phyloP scores from a whole-genome alignment of 2,329 filamentous ascomycete genomes.

The Xylariaceae sp. region DNA sequence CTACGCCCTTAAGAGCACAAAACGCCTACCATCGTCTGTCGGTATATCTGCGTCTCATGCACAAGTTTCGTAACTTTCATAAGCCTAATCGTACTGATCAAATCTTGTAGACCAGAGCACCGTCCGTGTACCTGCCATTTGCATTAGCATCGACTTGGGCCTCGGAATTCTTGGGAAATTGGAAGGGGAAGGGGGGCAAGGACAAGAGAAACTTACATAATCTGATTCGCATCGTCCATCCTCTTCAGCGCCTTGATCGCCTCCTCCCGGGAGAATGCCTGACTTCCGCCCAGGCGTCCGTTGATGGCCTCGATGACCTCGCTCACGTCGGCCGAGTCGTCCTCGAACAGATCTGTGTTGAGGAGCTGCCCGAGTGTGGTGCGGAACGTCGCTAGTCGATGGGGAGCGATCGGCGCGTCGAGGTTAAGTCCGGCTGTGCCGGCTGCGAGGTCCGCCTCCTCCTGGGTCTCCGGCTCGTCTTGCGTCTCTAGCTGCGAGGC shows the following conservation, averaged over 20 bases:
- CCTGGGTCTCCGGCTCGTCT: conserved; percentile 45
- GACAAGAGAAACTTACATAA: conserved; percentile 72
- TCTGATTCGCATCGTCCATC: conserved; percentile 82
- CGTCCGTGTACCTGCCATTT: conserved; percentile 37
- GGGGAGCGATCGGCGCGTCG: conserved; percentile 55
- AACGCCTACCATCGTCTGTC: not conserved
- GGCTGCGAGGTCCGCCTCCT: conserved; percentile 42
- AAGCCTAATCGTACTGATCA: conserved; percentile 10
- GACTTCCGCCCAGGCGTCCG: conserved; percentile 58
- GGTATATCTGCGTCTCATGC: conserved; percentile 1
- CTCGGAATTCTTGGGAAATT: not conserved
- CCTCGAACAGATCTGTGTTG: conserved; percentile 79
- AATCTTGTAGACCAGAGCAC: conserved; percentile 40
- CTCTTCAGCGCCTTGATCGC: conserved; percentile 75
- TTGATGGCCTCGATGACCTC: conserved; percentile 82
- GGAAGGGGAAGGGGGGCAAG: not conserved
- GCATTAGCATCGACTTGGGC: conserved; percentile 28
- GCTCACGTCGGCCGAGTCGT: conserved; percentile 78
- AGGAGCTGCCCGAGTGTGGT: conserved; percentile 81
- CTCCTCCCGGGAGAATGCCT: conserved; percentile 71
- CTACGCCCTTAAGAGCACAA: not conserved
- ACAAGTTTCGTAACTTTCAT: conserved; percentile 12
- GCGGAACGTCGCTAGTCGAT: conserved; percentile 75
- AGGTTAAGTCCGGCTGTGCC: conserved; percentile 43
- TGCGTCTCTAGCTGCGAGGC: conserved; percentile 67